Evolutionary conservation across 139 green algal species (phyloP).

Genomic region (Picochlorum sp.): DNA sequence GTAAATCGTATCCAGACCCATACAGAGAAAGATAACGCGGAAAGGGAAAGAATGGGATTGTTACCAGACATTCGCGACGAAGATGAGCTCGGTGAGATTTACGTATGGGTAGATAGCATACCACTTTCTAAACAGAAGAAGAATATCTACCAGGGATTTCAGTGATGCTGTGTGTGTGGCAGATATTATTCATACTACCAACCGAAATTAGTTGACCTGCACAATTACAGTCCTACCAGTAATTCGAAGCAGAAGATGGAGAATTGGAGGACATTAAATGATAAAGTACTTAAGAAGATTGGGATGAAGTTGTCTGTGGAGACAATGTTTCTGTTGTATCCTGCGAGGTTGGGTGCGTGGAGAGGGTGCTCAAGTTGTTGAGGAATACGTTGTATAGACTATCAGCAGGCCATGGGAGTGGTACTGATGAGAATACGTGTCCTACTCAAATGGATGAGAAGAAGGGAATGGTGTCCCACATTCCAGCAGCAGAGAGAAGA

Average conservation of each 20-base stretch:
- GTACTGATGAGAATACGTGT: not conserved
- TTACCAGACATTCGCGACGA: constrained; percentile 34
- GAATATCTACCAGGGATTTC: constrained; percentile 86
- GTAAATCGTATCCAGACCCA: not conserved
- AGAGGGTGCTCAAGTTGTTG: constrained; percentile 76
- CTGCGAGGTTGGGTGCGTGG: constrained; percentile 57
- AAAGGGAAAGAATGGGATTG: constrained; percentile 33
- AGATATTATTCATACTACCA: constrained; percentile 78
- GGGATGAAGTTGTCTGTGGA: constrained; percentile 53
- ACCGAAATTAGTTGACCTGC: constrained; percentile 80
- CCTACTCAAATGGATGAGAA: not conserved
- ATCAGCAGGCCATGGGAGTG: constrained; percentile 11
- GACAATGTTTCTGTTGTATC: constrained; percentile 47
- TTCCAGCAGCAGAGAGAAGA: not conserved
- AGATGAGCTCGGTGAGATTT: constrained; percentile 69
- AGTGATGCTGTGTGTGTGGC: constrained; percentile 82
- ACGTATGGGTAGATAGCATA: constrained; percentile 87
- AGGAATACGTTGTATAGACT: constrained; percentile 48
- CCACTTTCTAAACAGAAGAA: constrained; percentile 80
- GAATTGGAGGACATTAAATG: constrained; percentile 93
- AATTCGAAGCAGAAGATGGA: constrained; percentile 81
- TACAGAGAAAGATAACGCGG: not conserved
- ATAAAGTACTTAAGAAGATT: constrained; percentile 71
- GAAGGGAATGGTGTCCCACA: not conserved
- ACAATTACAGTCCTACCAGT: constrained; percentile 91